These are phyloP conservation scores for Teratosphaeria viscida DNA, from an alignment of 2,329 filamentous ascomycete species.

Conservation along the genomic window DNA sequence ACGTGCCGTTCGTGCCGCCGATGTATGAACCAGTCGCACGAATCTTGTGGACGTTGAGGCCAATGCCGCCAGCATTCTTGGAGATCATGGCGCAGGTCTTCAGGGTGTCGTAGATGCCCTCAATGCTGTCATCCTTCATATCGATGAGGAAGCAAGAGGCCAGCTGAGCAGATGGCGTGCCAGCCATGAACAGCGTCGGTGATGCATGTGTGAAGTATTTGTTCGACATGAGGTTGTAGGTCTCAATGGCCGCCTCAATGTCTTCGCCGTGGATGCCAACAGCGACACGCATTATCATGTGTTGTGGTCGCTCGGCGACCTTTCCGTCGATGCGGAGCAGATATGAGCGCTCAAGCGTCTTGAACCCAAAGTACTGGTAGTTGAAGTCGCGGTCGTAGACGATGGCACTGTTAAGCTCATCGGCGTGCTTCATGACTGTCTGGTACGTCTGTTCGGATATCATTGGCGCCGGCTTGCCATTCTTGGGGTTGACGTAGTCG, in stretches of 20 bases:
- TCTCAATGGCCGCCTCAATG: constrained; percentile 90
- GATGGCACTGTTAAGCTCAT: constrained; percentile 96
- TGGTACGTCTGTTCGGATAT: constrained; percentile 87
- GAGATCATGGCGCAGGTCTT: constrained; percentile 99
- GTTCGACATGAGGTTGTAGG: constrained; percentile 97
- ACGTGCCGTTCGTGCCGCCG: constrained; percentile 93
- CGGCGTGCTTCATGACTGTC: constrained; percentile 87
- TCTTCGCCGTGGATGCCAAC: constrained; percentile 95
- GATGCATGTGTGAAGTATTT: constrained; percentile 99
- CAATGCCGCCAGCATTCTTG: constrained; percentile 97
- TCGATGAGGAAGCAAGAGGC: constrained; percentile 98
- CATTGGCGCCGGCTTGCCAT: constrained; percentile 75
- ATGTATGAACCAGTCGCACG: constrained; percentile 97
- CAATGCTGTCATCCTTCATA: constrained; percentile 99
- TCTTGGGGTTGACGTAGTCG: constrained; percentile 93
- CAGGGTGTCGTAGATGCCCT: constrained; percentile 96
- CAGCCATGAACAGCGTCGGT: constrained; percentile 94
- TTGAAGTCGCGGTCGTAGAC: constrained; percentile 99
- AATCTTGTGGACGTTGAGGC: constrained; percentile 91
- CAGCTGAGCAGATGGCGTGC: constrained; percentile 86
- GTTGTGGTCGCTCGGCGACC: constrained; percentile 92
- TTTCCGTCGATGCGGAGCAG: constrained; percentile 91
- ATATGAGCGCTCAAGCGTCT: constrained; percentile 96
- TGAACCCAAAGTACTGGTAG: constrained; percentile 99
- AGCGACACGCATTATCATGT: constrained; percentile 99